Base-by-base conservation (phyloP, 2,329 filamentous ascomycete species). In the Chrysoporthe puriensis region DNA sequence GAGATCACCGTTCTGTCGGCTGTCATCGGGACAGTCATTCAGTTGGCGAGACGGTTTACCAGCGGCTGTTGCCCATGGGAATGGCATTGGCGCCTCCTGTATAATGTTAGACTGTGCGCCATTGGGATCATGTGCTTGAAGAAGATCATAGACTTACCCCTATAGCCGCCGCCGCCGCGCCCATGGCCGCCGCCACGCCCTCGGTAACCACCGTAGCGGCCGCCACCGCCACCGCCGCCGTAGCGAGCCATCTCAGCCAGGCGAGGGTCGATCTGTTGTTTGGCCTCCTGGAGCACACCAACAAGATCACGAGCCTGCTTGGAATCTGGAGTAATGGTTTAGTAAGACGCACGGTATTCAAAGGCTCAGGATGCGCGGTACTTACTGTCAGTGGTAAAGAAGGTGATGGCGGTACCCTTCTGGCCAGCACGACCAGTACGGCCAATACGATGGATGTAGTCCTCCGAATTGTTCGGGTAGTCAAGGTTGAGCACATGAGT, bases 401-500 rank as follows among this genome's bases (percentile, higher is more conserved):
- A 89, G 73, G 96, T 98, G 78, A 98, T 98, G 79, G 96, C 96
- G 76, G 94, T 98, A 84, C 96, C 96, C 73, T 91, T 93, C 77
- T 91, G 91, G 84, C 96, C 96, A 78, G 96, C 95, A 86, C 95
- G 92, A 76, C 96, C 95, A 75, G 96, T 98, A 84, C 96, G 92
- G 76, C 96, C 96, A 81, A 95, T 96, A 80, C 96, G 92, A 79
- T 97, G 96, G 74, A 98, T 97, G 77, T 98, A 98, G 79, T 98
- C 95, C 85, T 99, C 96, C 77, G 96, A 89, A 83, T 98, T 98
- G 86, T 98, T 98, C 81, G 95, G 95, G 83, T 98, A 98, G 82
- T 98, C 96, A 92, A 98, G 97, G 90, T 98, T 98, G 85, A 99
- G 88, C 84, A 99, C 96, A 85, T 99, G 96, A 84, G 96, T 98